Evolutionary conservation across 805 yeast genomes (phyloP).

Genomic region (Myxozyma sirexii): DNA sequence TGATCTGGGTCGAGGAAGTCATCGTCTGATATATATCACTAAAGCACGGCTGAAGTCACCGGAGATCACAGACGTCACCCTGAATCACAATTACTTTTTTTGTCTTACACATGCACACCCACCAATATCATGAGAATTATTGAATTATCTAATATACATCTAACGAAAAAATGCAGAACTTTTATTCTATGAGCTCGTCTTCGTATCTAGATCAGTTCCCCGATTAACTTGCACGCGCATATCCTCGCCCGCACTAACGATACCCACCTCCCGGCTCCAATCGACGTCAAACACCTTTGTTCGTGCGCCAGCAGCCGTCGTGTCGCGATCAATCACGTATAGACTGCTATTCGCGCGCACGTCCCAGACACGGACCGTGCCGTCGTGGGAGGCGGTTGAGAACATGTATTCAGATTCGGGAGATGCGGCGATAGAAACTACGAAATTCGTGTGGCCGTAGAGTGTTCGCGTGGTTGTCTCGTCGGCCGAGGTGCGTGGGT

Average conservation of each 20-base stretch:
- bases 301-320: slow-evolving; percentile 41
- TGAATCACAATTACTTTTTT: no score
- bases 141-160: not conserved
- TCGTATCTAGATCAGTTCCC: slow-evolving; percentile 19
- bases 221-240: slow-evolving; percentile 84
- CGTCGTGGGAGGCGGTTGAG: slow-evolving; percentile 93
- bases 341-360: slow-evolving; percentile 71
- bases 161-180: not conserved
- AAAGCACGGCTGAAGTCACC: no score
- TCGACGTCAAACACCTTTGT: slow-evolving; percentile 81
- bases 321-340: slow-evolving; percentile 78
- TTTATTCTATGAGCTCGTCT: not conserved
- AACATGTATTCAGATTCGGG: slow-evolving; percentile 82
- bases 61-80: no score
- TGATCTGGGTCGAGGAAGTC: no score
- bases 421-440: slow-evolving; percentile 70
- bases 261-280: slow-evolving; percentile 80
- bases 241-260: slow-evolving; percentile 92
- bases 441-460: slow-evolving; percentile 89
- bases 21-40: no score
- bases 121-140: no score
- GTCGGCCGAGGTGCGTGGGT: slow-evolving; percentile 67
- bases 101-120: no score
- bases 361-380: slow-evolving; percentile 95
- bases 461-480: slow-evolving; percentile 68